These are phyloP conservation scores for Verticillium zaregamsianum DNA, from an alignment of 2,329 filamentous ascomycete genomes.

Conservation along the genomic window DNA sequence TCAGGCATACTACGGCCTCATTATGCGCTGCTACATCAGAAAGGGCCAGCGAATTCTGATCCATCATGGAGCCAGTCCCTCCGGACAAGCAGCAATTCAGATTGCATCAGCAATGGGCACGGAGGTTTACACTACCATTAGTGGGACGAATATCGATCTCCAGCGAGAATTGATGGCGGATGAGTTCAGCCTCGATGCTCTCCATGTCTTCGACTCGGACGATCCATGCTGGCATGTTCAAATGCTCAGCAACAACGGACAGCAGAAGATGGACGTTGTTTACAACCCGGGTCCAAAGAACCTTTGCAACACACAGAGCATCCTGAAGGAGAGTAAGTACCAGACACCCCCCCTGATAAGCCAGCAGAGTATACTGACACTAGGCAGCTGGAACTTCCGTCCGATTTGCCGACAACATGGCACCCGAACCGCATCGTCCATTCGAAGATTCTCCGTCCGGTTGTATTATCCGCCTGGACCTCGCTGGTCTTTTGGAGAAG, in stretches of 20 bases:
- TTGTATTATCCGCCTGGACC: slow-evolving; percentile 25
- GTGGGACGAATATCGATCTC: slow-evolving; percentile 17
- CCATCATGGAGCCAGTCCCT: slow-evolving; percentile 36
- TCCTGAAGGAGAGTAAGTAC: slow-evolving; percentile 1
- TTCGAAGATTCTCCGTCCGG: background rate
- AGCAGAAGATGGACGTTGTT: slow-evolving; percentile 31
- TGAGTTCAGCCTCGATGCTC: slow-evolving; percentile 25
- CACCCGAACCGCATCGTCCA: background rate
- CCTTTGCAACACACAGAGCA: background rate
- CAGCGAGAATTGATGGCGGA: slow-evolving; percentile 33
- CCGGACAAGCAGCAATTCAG: slow-evolving; percentile 39
- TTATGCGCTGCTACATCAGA: slow-evolving; percentile 20
- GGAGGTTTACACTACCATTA: slow-evolving; percentile 37
- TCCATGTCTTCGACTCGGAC: slow-evolving; percentile 14
- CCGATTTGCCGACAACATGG: background rate
- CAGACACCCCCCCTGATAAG: background rate
- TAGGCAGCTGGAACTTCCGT: background rate
- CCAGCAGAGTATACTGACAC: background rate
- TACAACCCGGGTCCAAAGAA: slow-evolving; percentile 38
- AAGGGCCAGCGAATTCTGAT: slow-evolving; percentile 32
- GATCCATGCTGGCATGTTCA: slow-evolving; percentile 5
- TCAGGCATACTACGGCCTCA: slow-evolving; percentile 39
- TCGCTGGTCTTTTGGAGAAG: slow-evolving; percentile 24
- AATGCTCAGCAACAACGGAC: background rate
- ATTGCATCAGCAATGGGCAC: slow-evolving; percentile 32